Conservation (phyloP, 495 filamentous ascomycete species). For the Aspergillus egyptiacus region DNA sequence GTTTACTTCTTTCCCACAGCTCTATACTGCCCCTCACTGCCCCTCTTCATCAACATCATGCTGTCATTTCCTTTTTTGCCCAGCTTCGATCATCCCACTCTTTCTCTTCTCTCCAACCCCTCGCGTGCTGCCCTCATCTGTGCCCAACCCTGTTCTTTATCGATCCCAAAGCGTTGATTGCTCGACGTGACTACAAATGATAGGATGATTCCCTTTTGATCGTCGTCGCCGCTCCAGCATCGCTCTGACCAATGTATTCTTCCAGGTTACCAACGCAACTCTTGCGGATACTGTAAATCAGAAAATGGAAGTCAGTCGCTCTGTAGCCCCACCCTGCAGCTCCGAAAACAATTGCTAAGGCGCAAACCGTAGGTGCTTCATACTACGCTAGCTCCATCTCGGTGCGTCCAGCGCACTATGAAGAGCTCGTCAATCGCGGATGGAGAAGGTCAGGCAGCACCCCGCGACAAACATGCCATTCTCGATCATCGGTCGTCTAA, state of each 20-base stretch:
- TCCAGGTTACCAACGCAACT: constrained; percentile 46
- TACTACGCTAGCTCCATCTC: constrained; percentile 71
- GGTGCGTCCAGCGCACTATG: constrained; percentile 69
- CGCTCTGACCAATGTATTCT: constrained; percentile 16
- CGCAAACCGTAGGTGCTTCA: constrained; percentile 58
- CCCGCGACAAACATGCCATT: not conserved
- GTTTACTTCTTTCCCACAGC: constrained; percentile 5
- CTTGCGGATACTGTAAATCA: constrained; percentile 54
- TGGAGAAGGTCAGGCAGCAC: constrained; percentile 66
- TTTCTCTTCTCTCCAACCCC: not conserved
- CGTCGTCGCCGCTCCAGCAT: constrained; percentile 1
- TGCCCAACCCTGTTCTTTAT: constrained; percentile 6
- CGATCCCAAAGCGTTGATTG: constrained; percentile 4
- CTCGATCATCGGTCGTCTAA: constrained; percentile 6
- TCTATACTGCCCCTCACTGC: constrained; percentile 2
- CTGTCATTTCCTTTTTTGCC: not conserved
- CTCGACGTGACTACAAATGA: constrained; percentile 11
- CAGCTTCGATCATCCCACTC: constrained; percentile 1
- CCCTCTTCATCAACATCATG: constrained; percentile 1
- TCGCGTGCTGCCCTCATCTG: not conserved
- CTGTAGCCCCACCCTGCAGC: constrained; percentile 8
- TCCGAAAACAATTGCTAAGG: constrained; percentile 13
- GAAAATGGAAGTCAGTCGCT: constrained; percentile 44
- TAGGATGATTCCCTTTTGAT: constrained; percentile 2
- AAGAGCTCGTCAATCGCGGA: constrained; percentile 74